Evolutionary conservation across 1,284 basidiomycete genomes (phyloP), one percentile per base, ranked within the genome.

Genomic region (Ceratobasidium sp.): DNA sequence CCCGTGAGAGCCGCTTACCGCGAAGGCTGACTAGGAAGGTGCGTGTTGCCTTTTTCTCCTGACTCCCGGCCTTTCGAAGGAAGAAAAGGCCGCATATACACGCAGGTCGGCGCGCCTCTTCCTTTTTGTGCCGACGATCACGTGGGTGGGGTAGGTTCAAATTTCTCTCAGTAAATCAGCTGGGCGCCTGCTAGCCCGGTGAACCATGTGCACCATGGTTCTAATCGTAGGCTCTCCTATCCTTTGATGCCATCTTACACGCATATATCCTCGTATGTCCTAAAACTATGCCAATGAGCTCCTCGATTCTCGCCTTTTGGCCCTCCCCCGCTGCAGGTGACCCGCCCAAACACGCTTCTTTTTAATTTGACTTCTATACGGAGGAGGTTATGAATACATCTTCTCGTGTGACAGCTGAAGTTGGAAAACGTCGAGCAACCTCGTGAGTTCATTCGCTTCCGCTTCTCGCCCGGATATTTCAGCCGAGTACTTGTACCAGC

Each of bases 1-100:
- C 66, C 66, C 38, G 66, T 68, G 48, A 17, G 50, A 56, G 66
- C 38, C 66, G 66, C 66, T 12, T 68, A 48, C n/a, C 44, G 42
- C 48, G 26, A 17, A 40, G 50, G 9, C 50, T 54, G 66, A 38
- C 26, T 33, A 20, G 44, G 56, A 17, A 38, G 62, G 33, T 33
- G 20, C 33, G 38, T 40, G 6, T 20, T 40, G 59, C 33, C 33
- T 3, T 23, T 15, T 44, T n/a, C 44, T 64, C 17, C 23, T 40
- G 44, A 28, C 17, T 33, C 33, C 33, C 33, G 33, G 28, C 38
- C 33, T 26, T 26, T 26, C 65, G 28, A 40, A 67, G 33, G 38
- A 61, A 61, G 28, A 38, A 61, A 38, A 13, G 17, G 17, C 33
- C 33, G 59, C 59, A 61, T 61, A 57, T 10, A 56, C 13, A 33